A percentile compares a stretch with the other conserved stretches of the same genome.
Conservation (phyloP, 805 yeast species). For the Metschnikowia santaceciliae region DNA sequence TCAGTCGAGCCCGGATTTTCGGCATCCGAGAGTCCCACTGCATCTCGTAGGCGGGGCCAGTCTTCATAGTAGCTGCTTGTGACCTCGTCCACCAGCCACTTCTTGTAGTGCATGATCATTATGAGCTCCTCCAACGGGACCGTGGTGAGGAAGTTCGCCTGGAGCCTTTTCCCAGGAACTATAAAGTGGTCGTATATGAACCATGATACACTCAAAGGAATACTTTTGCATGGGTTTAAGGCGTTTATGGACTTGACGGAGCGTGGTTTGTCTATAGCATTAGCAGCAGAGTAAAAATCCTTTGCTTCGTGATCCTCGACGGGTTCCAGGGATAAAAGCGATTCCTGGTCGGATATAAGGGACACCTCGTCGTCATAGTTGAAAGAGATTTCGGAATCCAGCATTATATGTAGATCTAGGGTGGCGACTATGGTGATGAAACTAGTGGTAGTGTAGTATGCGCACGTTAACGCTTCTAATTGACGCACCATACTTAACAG, state of each 20-base stretch:
- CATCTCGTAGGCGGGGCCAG: constrained; percentile 20
- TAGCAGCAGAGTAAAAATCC: background rate
- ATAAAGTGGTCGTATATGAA: constrained; percentile 25
- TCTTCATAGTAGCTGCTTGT: constrained; percentile 35
- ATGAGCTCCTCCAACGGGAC: constrained; percentile 30
- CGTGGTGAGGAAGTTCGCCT: constrained; percentile 23
- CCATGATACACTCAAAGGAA: constrained; percentile 12
- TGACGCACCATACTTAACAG: background rate
- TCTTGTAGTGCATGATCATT: constrained; percentile 32
- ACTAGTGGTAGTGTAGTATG: background rate
- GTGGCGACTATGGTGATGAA: background rate
- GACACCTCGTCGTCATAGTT: constrained; percentile 22
- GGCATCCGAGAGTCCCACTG: constrained; percentile 25
- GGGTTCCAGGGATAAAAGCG: background rate
- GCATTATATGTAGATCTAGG: constrained; percentile 5
- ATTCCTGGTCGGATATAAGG: background rate
- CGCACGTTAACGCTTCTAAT: background rate
- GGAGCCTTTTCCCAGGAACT: constrained; percentile 20
- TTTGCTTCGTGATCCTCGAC: background rate
- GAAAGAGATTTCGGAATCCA: constrained; percentile 17
- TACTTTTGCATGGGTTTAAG: constrained; percentile 5
- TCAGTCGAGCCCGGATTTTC: background rate
- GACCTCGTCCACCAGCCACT: constrained; percentile 40
- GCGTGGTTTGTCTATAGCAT: constrained; percentile 1
- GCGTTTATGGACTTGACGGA: constrained; percentile 10